Evolutionary conservation across 2,329 filamentous ascomycete genomes (phyloP).

Genomic region (Fusarium secorum): DNA sequence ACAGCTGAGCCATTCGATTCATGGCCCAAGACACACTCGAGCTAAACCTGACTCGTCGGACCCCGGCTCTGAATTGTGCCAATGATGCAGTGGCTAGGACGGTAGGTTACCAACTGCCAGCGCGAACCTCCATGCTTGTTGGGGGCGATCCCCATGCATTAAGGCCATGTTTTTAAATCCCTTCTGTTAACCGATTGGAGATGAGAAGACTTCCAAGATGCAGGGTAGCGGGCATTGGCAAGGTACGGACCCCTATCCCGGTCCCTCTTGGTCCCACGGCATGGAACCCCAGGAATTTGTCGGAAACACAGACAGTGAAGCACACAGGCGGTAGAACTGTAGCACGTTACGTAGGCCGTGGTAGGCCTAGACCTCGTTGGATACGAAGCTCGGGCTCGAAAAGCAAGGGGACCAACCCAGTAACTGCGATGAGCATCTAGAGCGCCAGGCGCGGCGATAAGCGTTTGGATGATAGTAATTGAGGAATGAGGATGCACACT

Average conservation of each 20-base stretch:
- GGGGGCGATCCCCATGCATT: conserved; percentile 38
- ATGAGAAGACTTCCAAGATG: conserved; percentile 18
- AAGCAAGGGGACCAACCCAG: background rate
- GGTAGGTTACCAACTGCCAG: conserved; percentile 21
- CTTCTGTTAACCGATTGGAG: conserved; percentile 29
- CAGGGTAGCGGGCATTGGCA: conserved; percentile 27
- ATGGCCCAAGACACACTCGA: conserved; percentile 33
- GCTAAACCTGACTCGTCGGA: conserved; percentile 35
- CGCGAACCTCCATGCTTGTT: conserved; percentile 34
- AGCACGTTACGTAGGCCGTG: conserved; percentile 28
- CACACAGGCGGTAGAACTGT: conserved; percentile 10
- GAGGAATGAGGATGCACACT: background rate
- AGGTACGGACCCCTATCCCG: conserved; percentile 15
- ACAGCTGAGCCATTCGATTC: conserved; percentile 10
- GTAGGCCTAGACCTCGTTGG: conserved; percentile 23
- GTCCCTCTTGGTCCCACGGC: conserved; percentile 23
- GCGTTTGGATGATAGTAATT: conserved; percentile 8
- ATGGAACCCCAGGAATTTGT: conserved; percentile 28
- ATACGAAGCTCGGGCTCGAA: conserved; percentile 2
- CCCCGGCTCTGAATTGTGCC: conserved; percentile 20
- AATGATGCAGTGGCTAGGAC: conserved; percentile 37
- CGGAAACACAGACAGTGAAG: conserved; percentile 15
- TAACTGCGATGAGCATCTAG: conserved; percentile 6
- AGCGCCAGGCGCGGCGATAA: conserved; percentile 33
- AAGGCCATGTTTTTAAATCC: conserved; percentile 21